Base-by-base conservation (phyloP, 2,329 filamentous ascomycete species). In the Cercospora sojina region DNA sequence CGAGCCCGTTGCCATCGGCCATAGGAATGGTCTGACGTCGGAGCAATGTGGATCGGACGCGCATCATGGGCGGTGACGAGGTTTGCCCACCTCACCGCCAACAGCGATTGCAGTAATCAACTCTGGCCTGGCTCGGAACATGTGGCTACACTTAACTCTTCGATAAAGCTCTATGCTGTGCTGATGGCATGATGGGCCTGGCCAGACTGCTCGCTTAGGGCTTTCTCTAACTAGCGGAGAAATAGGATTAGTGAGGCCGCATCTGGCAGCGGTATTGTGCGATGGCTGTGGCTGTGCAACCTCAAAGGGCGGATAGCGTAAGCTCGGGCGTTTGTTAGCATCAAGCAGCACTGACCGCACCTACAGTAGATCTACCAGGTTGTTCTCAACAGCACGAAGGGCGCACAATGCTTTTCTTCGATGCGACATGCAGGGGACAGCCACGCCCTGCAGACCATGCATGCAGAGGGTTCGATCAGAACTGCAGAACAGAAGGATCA, bases 41-140 rank as follows among this genome's bases (percentile, higher is more conserved):
- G 18, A 23, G 43, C n/a, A 20, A 23, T 10, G 43, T 47, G 43
- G n/a, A 49, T 18, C 51, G 9, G 51, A 29, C 51, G 51, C 27
- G 51, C 43, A 38, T 51, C 23, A 16, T 25, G 51, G 23, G 51
- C 51, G 51, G 51, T 55, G 51, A 29, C 51, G 51, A 27, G 51
- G 12, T 55, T 9, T 25, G 51, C 51, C 51, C 12, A 29, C 51
- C 51, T 25, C 51, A 55, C 59, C 29, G 59, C 59, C 47, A 55
- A 56, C 49, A 10, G 49, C 29, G 43, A 18, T 25, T 20, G 47
- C 29, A 62, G 59, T 62, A 62, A 62, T 62, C 59, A 61, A 31
- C 59, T 23, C 29, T 62, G 59, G 47, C 31, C 38, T 35, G 47
- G 29, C 27, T 38, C 49, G 47, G 47, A 62, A 32, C 18, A 29